Conservation (phyloP, 2,329 filamentous ascomycete species). For the Pseudogymnoascus sp. region DNA sequence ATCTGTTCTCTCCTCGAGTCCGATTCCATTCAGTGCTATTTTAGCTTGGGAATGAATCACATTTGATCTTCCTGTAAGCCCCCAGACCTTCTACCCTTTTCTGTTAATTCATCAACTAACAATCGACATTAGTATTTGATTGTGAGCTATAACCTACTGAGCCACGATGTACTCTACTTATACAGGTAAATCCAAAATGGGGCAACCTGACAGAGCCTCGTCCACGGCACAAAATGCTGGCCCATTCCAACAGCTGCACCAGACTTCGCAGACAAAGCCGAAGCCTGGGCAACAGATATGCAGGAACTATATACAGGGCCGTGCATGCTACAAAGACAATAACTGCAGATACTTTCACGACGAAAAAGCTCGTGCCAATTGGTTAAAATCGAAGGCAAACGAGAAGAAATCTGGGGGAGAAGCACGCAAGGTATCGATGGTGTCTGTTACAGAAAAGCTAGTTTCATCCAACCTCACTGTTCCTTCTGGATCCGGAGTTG, state of each 20-base stretch:
- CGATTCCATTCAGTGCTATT: neutral
- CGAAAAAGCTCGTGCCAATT: neutral
- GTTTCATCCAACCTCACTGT: neutral
- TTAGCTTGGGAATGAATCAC: neutral
- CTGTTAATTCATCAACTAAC: neutral
- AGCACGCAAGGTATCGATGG: neutral
- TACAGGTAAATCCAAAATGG: neutral
- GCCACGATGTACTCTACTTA: neutral
- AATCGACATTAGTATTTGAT: neutral
- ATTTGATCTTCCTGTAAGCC: neutral
- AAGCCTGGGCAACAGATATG: neutral
- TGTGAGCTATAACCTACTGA: neutral
- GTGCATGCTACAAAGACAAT: neutral
- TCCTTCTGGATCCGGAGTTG: neutral
- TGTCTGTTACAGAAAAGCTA: neutral
- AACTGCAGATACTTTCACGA: neutral
- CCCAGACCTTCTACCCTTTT: neutral
- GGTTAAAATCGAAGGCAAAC: neutral
- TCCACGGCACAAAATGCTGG: neutral
- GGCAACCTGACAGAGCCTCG: neutral
- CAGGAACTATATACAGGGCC: neutral
- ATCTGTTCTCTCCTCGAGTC: neutral
- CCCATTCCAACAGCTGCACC: neutral
- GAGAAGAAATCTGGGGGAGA: neutral
- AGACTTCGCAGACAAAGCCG: neutral